Evolutionary conservation across 768 basidiomycete genomes (phyloP), one percentile per base, ranked within the genome.

Genomic region (Neoboletus subvelutipes): DNA sequence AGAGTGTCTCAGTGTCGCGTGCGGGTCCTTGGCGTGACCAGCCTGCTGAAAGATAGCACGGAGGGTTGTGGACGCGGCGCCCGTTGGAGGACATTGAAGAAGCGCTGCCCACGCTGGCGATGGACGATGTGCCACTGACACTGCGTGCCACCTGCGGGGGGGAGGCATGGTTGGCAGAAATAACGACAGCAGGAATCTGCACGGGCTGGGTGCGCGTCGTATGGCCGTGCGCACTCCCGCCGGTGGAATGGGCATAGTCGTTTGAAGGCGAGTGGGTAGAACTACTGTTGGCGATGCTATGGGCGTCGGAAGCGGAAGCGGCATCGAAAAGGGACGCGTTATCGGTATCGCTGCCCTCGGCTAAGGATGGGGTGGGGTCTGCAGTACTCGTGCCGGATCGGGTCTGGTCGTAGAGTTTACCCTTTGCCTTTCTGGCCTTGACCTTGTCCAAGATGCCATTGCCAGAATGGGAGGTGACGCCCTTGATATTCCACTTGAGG

Each of bases 401-500:
- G 31, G 54, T 8, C 37, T 26, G 24, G 3, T 54, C 42, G 47
- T 6, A 17, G 39, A 13, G 39, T 18, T 56, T 64, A 2, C 40
- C 9, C 33, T 64, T 64, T 65, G 67, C 45, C 55, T 57, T 57
- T 53, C 41, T 63, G 37, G 39, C 70, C 61, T 74, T 76, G 63
- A 75, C 75, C 70, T 74, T 77, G 42, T 69, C 60, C 37, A 80
- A 64, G 33, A 84, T 63, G 4, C 82, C 78, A 29, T 65, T 62
- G 65, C 78, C 75, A 20, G 73, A 58, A 15, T 71, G 69, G 3
- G 78, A 70, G 37, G 73, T 74, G 33, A 77, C 78, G 60, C 83
- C 78, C 75, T 84, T 87, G 71, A 90, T 82, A 70, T 83, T 86
- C 88, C 90, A 90, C 22, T 78, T 76, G 6, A 86, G 80, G 20